Conservation (phyloP, 1,284 basidiomycete species). For the Moniliella sp. region DNA sequence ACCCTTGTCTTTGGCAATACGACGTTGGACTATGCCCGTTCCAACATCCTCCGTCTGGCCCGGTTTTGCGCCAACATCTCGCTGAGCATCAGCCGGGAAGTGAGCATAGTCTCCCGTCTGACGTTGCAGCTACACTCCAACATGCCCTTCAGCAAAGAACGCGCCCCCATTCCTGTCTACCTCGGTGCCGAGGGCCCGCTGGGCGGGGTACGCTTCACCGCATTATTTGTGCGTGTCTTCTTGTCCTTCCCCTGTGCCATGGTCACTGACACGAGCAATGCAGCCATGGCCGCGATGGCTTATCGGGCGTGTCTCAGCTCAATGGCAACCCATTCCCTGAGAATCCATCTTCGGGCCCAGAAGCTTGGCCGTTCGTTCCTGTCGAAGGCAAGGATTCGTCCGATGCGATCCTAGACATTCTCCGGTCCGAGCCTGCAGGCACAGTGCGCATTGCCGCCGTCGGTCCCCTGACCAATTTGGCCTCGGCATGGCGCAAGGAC, state of each 20-base stretch:
- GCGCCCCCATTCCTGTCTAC: conserved; percentile 16
- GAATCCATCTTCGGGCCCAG: conserved; percentile 4
- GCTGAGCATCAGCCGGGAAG: conserved; percentile 38
- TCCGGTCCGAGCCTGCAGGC: conserved; percentile 43
- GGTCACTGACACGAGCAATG: no score
- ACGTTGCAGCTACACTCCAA: no score
- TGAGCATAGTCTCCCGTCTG: no score
- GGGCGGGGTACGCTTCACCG: conserved; percentile 52
- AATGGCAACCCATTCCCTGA: conserved; percentile 16
- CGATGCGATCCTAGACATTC: conserved; percentile 49
- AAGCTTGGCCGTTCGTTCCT: conserved; percentile 2
- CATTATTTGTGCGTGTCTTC: conserved; percentile 45
- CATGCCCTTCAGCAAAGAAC: no score
- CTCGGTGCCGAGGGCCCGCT: conserved; percentile 53
- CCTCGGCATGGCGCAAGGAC: conserved; percentile 46
- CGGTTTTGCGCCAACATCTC: conserved; percentile 49
- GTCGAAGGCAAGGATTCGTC: conserved; percentile 39
- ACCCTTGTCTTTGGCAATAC: conserved; percentile 43
- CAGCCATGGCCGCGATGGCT: conserved; percentile 24
- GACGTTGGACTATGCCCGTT: conserved; percentile 33
- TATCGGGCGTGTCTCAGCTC: conserved; percentile 17
- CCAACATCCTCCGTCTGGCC: conserved; percentile 44
- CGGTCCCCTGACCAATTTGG: conserved; percentile 71
- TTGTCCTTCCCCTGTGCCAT: neutral
- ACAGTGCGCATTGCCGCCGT: conserved; percentile 63